phyloP scores from a whole-genome alignment of 148 eudicot species.

The Pharnaceum exiguum region DNA sequence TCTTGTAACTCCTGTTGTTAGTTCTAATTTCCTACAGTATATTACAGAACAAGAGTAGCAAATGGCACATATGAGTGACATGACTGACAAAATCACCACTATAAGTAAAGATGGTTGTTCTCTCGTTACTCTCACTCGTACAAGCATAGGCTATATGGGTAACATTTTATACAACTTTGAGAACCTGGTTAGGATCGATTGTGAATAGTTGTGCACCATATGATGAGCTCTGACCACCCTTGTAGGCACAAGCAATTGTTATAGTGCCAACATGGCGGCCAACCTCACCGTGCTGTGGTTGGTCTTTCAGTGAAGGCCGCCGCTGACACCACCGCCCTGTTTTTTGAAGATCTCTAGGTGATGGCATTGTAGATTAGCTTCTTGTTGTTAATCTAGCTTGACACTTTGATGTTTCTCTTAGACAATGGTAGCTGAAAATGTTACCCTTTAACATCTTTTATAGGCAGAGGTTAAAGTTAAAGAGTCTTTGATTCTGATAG shows the following conservation, averaged over 20 bases:
- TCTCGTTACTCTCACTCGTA: too few species aligned
- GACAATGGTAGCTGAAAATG: neutral
- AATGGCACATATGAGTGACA: too few species aligned
- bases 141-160: too few species aligned
- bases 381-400: neutral
- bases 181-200: constrained; percentile 18
- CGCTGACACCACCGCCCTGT: neutral
- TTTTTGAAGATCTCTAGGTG: neutral
- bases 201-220: constrained; percentile 7
- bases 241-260: constrained; percentile 12
- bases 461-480: too few species aligned
- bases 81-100: too few species aligned
- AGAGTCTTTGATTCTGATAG: too few species aligned
- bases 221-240: constrained; percentile 21
- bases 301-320: constrained; percentile 7
- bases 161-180: constrained; percentile 12
- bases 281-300: neutral
- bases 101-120: too few species aligned
- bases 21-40: too few species aligned
- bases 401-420: neutral
- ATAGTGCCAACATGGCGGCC: neutral
- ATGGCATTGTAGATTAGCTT: constrained; percentile 7
- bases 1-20: too few species aligned
- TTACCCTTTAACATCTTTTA: neutral
- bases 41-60: too few species aligned